Evolutionary conservation across 2,329 filamentous ascomycete genomes (phyloP), one percentile per base, ranked within the genome.

Genomic region (Huntiella moniliformis): DNA sequence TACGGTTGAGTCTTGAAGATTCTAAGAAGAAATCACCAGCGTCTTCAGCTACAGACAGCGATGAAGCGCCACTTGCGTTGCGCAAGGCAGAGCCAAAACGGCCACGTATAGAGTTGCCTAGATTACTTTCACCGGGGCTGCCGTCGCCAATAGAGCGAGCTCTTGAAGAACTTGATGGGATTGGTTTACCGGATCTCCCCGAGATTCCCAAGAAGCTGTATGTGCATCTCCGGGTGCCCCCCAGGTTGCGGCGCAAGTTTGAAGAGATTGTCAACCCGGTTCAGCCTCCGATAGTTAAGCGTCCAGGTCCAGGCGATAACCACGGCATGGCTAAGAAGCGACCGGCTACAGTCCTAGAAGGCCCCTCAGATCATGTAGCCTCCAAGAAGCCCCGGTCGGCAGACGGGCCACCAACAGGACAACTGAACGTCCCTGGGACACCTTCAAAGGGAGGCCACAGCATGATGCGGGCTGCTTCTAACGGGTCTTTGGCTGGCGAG

Each of bases 121-220:
- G 65, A 0, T 58, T 75, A 5, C 59, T 76, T 8, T 76, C 72
- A 0, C 72, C 72, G 0, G 75, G 71, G 0, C 56, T 76, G 5
- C 72, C 72, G 1, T 60, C 68, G 0, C 55, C 66, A 13, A 58
- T 76, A 0, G 68, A 74, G 50, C 66, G 63, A 47, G 64, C 66
- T 28, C 56, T 70, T 4, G 40, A 41, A 4, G 13, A 38, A n/a
- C 37, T 46, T 11, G 45, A 50, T 16, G 48, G 33, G n/a, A 12
- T 46, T n/a, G 44, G 46, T 6, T 38, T 49, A n/a, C 47, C 44
- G 7, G 32, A 44, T 12, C 13, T 28, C 3, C 35, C 47, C 12
- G 17, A 34, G 10, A 28, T 32, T 8, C 41, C 41, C 17, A 44
- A 42, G 16, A 38, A 35, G 16, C 31, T 32, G n/a, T 12, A 46